Conservation (phyloP, 2,329 filamentous ascomycete species). For the Colletotrichum coccodes region DNA sequence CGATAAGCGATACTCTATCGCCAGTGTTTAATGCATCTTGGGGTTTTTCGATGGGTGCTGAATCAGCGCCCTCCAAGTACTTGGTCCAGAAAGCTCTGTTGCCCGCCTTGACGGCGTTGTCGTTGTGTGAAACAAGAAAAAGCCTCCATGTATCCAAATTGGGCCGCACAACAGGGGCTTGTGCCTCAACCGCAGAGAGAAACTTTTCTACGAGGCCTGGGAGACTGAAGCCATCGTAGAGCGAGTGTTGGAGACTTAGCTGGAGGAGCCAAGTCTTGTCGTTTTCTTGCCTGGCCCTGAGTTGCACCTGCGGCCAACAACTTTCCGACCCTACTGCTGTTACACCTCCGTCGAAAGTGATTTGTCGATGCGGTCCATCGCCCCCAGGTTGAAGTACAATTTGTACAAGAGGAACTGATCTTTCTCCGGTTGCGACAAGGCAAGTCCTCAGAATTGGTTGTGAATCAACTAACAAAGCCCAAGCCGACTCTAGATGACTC, state of each 20-base stretch:
- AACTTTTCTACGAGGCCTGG: conserved; percentile 63
- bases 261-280: conserved; percentile 47
- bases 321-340: neutral
- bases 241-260: conserved; percentile 81
- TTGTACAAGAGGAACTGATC: conserved; percentile 69
- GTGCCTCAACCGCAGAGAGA: neutral
- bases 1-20: conserved; percentile 48
- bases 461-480: conserved; percentile 65
- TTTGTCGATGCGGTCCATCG: conserved; percentile 34
- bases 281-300: conserved; percentile 16
- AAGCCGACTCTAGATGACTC: conserved; percentile 63
- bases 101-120: neutral
- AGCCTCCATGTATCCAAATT: neutral
- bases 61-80: conserved; percentile 41
- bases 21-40: conserved; percentile 39
- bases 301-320: conserved; percentile 24
- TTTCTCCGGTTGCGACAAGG: conserved; percentile 64
- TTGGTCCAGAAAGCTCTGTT: conserved; percentile 17
- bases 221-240: conserved; percentile 89
- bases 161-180: neutral
- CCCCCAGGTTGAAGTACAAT: conserved; percentile 57
- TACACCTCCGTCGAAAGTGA: conserved; percentile 37
- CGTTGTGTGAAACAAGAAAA: neutral
- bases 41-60: conserved; percentile 22
- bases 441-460: conserved; percentile 75